Evolutionary conservation across 2,329 filamentous ascomycete species (phyloP), one percentile per base, ranked within the genome.

Genomic region (Venturia pyrina): DNA sequence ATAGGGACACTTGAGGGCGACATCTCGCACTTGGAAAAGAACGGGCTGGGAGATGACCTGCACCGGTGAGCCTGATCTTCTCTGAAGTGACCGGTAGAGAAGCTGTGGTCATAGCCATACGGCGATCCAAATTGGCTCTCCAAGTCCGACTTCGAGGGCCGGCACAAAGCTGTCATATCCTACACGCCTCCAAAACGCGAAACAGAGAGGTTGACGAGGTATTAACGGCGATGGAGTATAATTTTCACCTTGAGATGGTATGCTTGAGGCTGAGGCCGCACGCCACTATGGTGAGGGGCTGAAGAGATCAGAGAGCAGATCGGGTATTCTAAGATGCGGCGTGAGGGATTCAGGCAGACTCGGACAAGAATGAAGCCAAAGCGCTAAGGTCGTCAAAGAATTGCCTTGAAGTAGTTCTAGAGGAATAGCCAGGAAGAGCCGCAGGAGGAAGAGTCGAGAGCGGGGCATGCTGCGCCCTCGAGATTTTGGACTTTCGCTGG

Each of bases 31-130:
- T 28, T 43, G 24, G 37, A 17, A 40, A 44, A 28, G 37, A 62
- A 62, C 24, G 60, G 43, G 60, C 60, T 62, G n/a, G 37, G 5
- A 28, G 40, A 46, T 43, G 37, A 43, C 21, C 37, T 62, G 17
- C 37, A 62, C 77, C 67, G 75, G 71, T 37, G 70, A 70, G 43
- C 71, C 76, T 53, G 66, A 7, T 59, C 32, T 11, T 59, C 53
- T 59, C 53, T 37, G 15, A 59, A 34, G 53, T 59, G 53, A 59
- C 53, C 53, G 53, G 53, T 37, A 32, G 32, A 37, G 17, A 59
- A 37, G 53, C 32, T n/a, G 53, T 59, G 32, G 21, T 53, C 10
- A 10, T 37, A 59, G 53, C 53, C 53, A 59, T 59, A 37, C 32
- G 28, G 28, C 19, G 53, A 37, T 34, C 53, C 53, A 59, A 59